Evolutionary conservation across 2,329 filamentous ascomycete species (phyloP), one percentile per base, ranked within the genome.

Genomic region (Diplocarpon mali): DNA sequence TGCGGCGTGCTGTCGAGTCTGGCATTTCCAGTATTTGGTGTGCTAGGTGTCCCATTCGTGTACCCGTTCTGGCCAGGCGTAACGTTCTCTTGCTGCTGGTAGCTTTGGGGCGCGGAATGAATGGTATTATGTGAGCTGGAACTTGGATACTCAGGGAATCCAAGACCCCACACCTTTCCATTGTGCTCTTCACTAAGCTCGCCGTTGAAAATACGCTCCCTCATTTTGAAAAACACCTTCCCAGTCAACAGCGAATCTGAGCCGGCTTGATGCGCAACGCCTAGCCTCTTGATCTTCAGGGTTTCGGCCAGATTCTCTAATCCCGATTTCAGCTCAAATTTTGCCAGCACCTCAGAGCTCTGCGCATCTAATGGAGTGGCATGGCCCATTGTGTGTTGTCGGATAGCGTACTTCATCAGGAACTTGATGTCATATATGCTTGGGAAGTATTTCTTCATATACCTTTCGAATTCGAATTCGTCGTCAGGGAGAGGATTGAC

Each of bases 391-490:
- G 76, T 76, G 60, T 83, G 76, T 43, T 82, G 74, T 55, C 76
- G 76, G 53, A 84, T 83, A 24, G 87, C 88, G 58, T 88, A 80
- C 62, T 95, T 94, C 77, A 95, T 90, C 34, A 98, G 76, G 63
- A 92, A 94, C 68, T 98, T 98, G 55, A 98, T 92, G 62, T 98
- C 92, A 63, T 92, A 94, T 0, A 94, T 78, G 14, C 82, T 83
- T 0, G 92, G 92, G 64, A 98, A 98, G 71, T 90, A 96, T 38
- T 86, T 82, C 61, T 85, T 85, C 66, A 96, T 86, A 38, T 90
- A 76, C 58, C 82, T 77, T 61, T 93, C 85, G 63, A 96, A 98
- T 52, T 92, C 82, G 40, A 81, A 75, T 62, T 96, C 92, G 55
- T 94, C 87, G 55, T 88, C 85, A 0, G 92, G 92, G 7, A 98